A percentile compares a stretch with the other conserved stretches of the same genome.
phyloP scores from a whole-genome alignment of 2,329 filamentous ascomycete genomes.

The Truncatella angustata region DNA sequence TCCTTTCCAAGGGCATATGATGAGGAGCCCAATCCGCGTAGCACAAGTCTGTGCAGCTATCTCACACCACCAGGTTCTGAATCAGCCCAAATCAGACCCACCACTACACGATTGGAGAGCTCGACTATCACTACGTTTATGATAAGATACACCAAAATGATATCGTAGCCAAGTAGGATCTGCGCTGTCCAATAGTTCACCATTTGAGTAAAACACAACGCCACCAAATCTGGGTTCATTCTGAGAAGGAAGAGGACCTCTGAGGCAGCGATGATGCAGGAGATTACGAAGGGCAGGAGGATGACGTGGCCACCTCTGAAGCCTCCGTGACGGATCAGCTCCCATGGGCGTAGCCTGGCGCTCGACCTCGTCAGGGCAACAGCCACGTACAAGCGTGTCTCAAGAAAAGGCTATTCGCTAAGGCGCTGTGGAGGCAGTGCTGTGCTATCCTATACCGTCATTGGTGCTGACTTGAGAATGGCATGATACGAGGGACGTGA shows the following conservation, averaged over 20 bases:
- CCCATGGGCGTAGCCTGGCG: background rate
- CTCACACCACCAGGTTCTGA: too few relatives aligned
- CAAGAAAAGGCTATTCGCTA: background rate
- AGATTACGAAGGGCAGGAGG: background rate
- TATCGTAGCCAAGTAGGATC: too few relatives aligned
- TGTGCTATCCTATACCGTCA: background rate
- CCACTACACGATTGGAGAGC: too few relatives aligned
- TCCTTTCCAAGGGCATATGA: too few relatives aligned
- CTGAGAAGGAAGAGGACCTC: background rate
- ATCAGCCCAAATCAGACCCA: too few relatives aligned
- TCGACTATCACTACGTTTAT: too few relatives aligned
- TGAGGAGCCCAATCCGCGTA: too few relatives aligned
- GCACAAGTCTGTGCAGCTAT: too few relatives aligned
- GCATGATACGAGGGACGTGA: background rate
- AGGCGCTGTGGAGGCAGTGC: background rate
- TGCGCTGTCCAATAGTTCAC: too few relatives aligned
- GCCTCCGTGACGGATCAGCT: background rate
- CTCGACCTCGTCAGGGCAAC: background rate
- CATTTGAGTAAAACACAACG: too few relatives aligned
- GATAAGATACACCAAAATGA: too few relatives aligned
- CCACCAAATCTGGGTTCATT: background rate
- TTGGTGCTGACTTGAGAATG: background rate
- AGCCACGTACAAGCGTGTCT: background rate
- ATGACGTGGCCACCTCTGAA: background rate
- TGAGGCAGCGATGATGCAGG: background rate